A percentile compares a stretch with the other conserved stretches of the same genome.
Conservation (phyloP, 352 stramenopile genomes). For the Sclerospora graminicola region DNA sequence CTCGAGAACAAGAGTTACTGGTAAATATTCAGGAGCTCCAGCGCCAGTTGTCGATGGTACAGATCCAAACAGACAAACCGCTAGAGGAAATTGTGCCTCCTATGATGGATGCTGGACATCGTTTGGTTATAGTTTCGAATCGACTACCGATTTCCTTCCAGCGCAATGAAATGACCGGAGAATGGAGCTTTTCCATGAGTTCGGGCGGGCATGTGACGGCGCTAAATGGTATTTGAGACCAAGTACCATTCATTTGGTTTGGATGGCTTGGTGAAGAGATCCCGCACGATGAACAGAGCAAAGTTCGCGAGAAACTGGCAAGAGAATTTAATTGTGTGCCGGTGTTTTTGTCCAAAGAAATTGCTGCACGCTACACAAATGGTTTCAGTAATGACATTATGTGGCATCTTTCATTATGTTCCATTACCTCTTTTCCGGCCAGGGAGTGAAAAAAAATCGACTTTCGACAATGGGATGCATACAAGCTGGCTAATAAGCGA, state of each 20-base stretch:
- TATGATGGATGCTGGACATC: constrained; percentile 45
- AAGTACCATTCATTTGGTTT: no score
- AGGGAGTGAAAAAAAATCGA: constrained; percentile 86
- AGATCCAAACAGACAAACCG: no score
- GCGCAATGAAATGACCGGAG: constrained; percentile 73
- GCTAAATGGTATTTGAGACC: no score
- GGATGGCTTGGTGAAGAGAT: no score
- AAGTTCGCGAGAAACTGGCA: no score
- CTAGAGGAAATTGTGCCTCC: no score
- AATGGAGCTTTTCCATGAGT: constrained; percentile 80
- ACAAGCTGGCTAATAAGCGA: constrained; percentile 76
- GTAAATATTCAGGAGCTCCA: no score
- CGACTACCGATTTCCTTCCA: constrained; percentile 82
- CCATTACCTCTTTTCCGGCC: constrained; percentile 83
- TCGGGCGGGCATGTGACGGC: constrained; percentile 82
- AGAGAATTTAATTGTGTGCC: constrained; percentile 85
- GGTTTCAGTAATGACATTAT: constrained; percentile 89
- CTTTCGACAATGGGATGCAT: constrained; percentile 79
- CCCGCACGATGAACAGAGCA: no score
- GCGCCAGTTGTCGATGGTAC: no score
- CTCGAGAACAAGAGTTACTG: no score
- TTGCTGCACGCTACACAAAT: constrained; percentile 88
- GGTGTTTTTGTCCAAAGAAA: constrained; percentile 76
- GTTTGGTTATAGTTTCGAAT: constrained; percentile 88
- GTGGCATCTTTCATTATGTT: constrained; percentile 88